Conservation (phyloP, 169 alveolate genomes). For the Babesia sp. region DNA sequence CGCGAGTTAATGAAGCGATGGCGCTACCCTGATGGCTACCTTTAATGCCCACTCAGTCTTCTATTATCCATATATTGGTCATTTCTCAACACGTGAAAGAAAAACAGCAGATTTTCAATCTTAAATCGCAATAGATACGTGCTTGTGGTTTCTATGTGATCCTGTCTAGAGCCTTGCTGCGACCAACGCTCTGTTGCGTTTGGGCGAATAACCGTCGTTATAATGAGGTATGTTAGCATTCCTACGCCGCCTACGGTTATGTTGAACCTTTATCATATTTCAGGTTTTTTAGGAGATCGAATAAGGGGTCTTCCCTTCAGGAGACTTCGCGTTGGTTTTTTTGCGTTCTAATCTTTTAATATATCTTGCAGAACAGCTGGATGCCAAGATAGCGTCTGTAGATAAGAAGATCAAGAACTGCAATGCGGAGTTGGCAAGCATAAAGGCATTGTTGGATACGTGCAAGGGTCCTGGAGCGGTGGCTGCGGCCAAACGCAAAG, state of each 20-base stretch:
- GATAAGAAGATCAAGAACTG: constrained; percentile 31
- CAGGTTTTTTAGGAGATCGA: constrained; percentile 23
- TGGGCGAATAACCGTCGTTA: background rate
- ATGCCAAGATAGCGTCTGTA: background rate
- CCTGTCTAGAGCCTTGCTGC: background rate
- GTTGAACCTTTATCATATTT: background rate
- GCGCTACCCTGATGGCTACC: constrained; percentile 70
- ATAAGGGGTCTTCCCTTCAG: constrained; percentile 7
- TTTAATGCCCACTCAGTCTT: constrained; percentile 20
- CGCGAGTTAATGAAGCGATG: constrained; percentile 59
- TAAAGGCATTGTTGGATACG: constrained; percentile 4
- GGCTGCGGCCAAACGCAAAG: constrained; percentile 36
- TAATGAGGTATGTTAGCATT: constrained; percentile 8
- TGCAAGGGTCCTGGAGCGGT: background rate
- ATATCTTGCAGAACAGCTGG: background rate
- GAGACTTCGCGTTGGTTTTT: constrained; percentile 31
- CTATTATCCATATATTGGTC: background rate
- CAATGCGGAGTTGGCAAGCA: constrained; percentile 30
- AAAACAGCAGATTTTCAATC: background rate
- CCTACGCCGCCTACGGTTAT: background rate
- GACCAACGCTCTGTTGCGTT: background rate
- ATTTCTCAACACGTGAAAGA: background rate
- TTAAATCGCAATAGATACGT: background rate
- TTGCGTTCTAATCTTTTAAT: background rate
- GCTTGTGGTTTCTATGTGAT: background rate